These are phyloP conservation scores for Astragalus glycyphyllos DNA, from an alignment of 306 rosid species.

Conservation along the genomic window DNA sequence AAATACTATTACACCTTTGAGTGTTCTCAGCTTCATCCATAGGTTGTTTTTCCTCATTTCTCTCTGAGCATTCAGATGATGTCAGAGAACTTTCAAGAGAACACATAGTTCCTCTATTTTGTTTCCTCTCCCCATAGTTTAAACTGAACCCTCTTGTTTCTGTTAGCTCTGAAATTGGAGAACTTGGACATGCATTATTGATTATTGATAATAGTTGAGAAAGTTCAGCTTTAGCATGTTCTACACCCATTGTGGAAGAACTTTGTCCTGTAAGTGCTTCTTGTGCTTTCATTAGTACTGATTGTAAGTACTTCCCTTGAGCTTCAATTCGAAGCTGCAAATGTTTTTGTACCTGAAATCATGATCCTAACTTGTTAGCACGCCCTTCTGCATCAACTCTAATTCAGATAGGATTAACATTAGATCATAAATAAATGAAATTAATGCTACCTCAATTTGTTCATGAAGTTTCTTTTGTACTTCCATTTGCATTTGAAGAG, in stretches of 20 bases:
- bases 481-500: constrained; percentile 88
- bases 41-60: constrained; percentile 56
- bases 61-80: constrained; percentile 75
- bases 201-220: constrained; percentile 81
- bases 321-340: constrained; percentile 93
- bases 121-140: constrained; percentile 52
- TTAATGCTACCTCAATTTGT: constrained; percentile 74
- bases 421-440: constrained; percentile 2
- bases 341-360: constrained; percentile 85
- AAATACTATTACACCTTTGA: constrained; percentile 41
- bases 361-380: constrained; percentile 24
- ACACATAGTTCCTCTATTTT: constrained; percentile 65
- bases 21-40: constrained; percentile 39
- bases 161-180: constrained; percentile 78
- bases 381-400: constrained; percentile 18
- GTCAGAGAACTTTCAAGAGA: constrained; percentile 90
- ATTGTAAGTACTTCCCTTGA: constrained; percentile 89
- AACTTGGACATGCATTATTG: constrained; percentile 65
- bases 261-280: constrained; percentile 77
- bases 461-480: constrained; percentile 83
- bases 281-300: constrained; percentile 84
- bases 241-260: constrained; percentile 67
- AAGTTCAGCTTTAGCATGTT: constrained; percentile 79
- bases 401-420: background rate
- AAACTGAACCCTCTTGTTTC: constrained; percentile 58